Base-by-base conservation (phyloP, 345 rosid genomes). In the Trapa bicornis region DNA sequence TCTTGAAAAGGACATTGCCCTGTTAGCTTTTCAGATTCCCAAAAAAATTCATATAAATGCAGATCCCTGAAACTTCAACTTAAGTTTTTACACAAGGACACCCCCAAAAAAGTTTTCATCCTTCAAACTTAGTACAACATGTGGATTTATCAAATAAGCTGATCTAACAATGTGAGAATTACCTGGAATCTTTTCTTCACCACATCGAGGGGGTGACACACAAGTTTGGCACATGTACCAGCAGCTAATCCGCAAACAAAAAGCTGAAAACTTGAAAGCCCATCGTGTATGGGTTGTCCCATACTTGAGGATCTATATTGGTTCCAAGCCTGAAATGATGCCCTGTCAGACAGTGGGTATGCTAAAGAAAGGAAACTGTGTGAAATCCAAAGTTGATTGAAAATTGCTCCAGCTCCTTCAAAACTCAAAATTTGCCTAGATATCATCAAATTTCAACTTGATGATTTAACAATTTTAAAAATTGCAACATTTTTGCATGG, bases 161-260 rank as follows among this genome's bases (percentile, higher is more conserved):
- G 35, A 4, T 22, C 60, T 11, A 54, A 5, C 6, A 54, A 17
- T 6, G 32, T 12, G 33, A n/a, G 12, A 42, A 42, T 22, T 76
- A 87, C 99, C 99, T 94, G 99, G 80, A 94, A 94, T 68, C 97
- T 78, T 76, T 94, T 94, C 82, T 94, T 94, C 50, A 94, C 96
- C 47, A 94, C 96, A 60, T 94, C 99, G 64, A 94, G 96, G 57
- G 99, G 99, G 84, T 94, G 99, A 62, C 99, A 91, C 67, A 84
- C 97, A n/a, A 94, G 97, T 80, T 94, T 94, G 22, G 99, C 96
- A 66, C 89, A 89, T n/a, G 99, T 91, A 47, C 99, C 97, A 3
- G 99, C 89, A 6, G 81, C 96, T 75, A 94, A 77, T 56, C 99
- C 97, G 69, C 99, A 94, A 9, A 91, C 10, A 70, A 85, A 86